A percentile compares a stretch with the other conserved stretches of the same genome.
Conservation (phyloP, 768 basidiomycete species). For the Xerocomus potaroensis region DNA sequence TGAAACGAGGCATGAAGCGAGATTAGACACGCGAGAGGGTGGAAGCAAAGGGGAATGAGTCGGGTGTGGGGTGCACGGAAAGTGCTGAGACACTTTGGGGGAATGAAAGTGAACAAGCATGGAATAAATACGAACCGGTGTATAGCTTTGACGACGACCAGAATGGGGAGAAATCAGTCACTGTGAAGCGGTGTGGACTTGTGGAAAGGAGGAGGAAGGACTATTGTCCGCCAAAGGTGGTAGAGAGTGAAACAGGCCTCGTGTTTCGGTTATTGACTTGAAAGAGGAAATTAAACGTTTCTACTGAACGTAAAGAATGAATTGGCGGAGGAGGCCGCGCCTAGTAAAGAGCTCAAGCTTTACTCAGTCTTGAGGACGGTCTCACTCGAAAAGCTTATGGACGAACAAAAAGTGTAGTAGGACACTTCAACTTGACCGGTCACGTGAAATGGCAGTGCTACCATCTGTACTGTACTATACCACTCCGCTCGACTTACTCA, state of each 20-base stretch:
- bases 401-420: no score
- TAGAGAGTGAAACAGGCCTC: slow-evolving; percentile 15
- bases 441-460: no score
- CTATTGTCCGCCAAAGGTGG: slow-evolving; percentile 27
- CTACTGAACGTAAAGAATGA: slow-evolving; percentile 57
- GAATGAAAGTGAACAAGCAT: slow-evolving; percentile 13
- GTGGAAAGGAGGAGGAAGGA: slow-evolving; percentile 14
- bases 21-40: slow-evolving; percentile 15
- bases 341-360: slow-evolving; percentile 37
- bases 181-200: slow-evolving; percentile 19
- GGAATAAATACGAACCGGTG: slow-evolving; percentile 29
- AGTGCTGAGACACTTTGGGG: slow-evolving; percentile 8
- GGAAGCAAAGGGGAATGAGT: slow-evolving; percentile 12
- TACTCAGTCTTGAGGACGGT: no score
- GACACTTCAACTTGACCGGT: no score
- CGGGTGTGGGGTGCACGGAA: no score
- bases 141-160: slow-evolving; percentile 22
- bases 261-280: slow-evolving; percentile 20
- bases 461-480: no score
- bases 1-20: slow-evolving; percentile 36
- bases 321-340: slow-evolving; percentile 69
- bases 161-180: no score
- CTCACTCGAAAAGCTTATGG: no score
- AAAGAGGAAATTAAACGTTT: slow-evolving; percentile 39
- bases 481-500: no score